Conservation (phyloP, 2,329 filamentous ascomycete genomes). For the Botrytis tulipae region DNA sequence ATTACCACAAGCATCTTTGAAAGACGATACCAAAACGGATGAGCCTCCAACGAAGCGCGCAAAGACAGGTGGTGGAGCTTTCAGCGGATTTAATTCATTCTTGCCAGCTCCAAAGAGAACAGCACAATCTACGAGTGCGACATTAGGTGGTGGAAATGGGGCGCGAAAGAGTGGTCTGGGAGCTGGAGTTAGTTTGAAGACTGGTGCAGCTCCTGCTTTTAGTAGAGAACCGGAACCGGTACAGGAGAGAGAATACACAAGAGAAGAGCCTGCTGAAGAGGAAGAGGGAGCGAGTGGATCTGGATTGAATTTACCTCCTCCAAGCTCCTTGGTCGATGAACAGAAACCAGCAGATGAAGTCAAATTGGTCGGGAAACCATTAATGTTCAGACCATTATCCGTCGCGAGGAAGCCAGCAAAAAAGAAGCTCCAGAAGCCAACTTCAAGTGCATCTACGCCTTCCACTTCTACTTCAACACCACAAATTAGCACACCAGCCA, state of each 20-base stretch:
- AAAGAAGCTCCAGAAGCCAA: constrained; percentile 49
- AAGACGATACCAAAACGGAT: constrained; percentile 42
- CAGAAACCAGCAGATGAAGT: constrained; percentile 60
- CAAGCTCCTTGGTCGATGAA: constrained; percentile 51
- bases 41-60: constrained; percentile 70
- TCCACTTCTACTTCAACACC: constrained; percentile 30
- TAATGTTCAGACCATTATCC: constrained; percentile 87
- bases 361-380: constrained; percentile 71
- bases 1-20: constrained; percentile 55
- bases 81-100: constrained; percentile 82
- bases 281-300: constrained; percentile 31
- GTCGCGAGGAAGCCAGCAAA: constrained; percentile 73
- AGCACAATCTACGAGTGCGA: constrained; percentile 43
- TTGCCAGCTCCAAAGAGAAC: constrained; percentile 77
- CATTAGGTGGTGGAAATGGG: constrained; percentile 34
- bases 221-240: constrained; percentile 52
- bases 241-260: constrained; percentile 24
- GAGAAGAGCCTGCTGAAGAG: constrained; percentile 28
- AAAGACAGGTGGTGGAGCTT: constrained; percentile 60
- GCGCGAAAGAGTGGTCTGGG: constrained; percentile 39
- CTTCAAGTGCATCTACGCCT: constrained; percentile 25
- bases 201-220: constrained; percentile 79
- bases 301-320: constrained; percentile 43
- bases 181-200: constrained; percentile 72
- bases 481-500: constrained; percentile 24